Conservation (phyloP, 805 yeast genomes). For the Schizosaccharomyces japonicus region DNA sequence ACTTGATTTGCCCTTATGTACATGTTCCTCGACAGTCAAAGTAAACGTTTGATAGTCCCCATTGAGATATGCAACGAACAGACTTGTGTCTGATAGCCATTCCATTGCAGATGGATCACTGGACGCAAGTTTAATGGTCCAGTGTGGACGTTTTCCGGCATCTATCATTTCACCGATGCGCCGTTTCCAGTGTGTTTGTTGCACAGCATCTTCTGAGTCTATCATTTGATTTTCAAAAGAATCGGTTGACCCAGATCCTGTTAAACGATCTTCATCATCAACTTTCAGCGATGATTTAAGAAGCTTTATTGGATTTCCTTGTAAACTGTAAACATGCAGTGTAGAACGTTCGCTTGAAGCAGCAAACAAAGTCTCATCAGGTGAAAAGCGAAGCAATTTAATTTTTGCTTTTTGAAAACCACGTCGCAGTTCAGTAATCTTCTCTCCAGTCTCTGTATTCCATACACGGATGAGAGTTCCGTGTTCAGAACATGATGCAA, state of each 20-base stretch:
- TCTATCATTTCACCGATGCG: background rate
- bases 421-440: constrained; percentile 65
- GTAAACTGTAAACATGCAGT: constrained; percentile 37
- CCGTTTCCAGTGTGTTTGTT: background rate
- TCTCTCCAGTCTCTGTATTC: constrained; percentile 40
- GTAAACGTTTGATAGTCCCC: too few species aligned
- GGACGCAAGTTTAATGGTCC: background rate
- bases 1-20: too few species aligned
- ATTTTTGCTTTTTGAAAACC: constrained; percentile 71
- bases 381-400: constrained; percentile 65
- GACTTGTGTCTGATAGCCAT: too few species aligned
- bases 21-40: too few species aligned
- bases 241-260: background rate
- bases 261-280: background rate
- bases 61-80: too few species aligned
- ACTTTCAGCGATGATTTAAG: background rate
- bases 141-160: constrained; percentile 1
- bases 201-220: too few species aligned
- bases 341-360: constrained; percentile 65
- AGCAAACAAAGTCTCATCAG: constrained; percentile 44
- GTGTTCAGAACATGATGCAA: constrained; percentile 61
- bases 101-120: too few species aligned
- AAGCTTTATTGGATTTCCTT: background rate
- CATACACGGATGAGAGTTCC: constrained; percentile 65
- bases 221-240: too few species aligned